Base-by-base conservation (phyloP, 352 stramenopile species). In the Phytophthora pinifolia region DNA sequence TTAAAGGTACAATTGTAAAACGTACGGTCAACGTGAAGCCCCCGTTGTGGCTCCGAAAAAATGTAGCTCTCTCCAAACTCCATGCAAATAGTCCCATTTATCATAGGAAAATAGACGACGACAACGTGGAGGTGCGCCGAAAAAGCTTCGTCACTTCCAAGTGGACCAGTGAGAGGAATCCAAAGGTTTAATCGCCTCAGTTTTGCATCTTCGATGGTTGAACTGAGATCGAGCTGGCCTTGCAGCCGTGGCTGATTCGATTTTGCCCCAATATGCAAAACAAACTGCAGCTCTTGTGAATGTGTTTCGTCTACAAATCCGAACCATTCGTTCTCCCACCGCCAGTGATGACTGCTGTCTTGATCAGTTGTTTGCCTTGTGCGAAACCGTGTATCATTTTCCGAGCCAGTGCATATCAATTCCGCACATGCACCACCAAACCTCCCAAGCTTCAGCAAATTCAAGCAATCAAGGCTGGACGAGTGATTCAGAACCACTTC, bases 251-350 rank as follows among this genome's bases (percentile, higher is more conserved):
- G n/a, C n/a, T 49, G 25, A 15, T 50, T 61, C 9, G 37, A 32
- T 27, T 67, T 44, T 20, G 41, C n/a, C 1, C 48, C 48, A 43
- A 61, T 39, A n/a, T 52, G 20, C 32, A 69, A 41, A 9, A 25
- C 46, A 17, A 66, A 1, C 22, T 38, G 30, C 4, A 72, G 15
- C 2, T 57, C 37, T 37, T 65, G 39, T 13, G 32, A 17, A 37
- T 17, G 39, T 29, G 15, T 33, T 27, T 39, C 31, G 4, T 31
- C 27, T 10, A 2, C 7, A 57, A 69, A 53, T 46, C 20, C 9
- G 32, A 77, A 56, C 42, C 48, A 57, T 25, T 77, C 69, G 17
- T 65, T 50, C 5, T 41, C 32, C 69, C 69, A 77, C 25, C 20
- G 10, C 65, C 69, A 77, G n/a, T 52, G 35, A 5, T 54, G 36